phyloP scores from a whole-genome alignment of 345 rosid genomes.

The Passiflora organensis region DNA sequence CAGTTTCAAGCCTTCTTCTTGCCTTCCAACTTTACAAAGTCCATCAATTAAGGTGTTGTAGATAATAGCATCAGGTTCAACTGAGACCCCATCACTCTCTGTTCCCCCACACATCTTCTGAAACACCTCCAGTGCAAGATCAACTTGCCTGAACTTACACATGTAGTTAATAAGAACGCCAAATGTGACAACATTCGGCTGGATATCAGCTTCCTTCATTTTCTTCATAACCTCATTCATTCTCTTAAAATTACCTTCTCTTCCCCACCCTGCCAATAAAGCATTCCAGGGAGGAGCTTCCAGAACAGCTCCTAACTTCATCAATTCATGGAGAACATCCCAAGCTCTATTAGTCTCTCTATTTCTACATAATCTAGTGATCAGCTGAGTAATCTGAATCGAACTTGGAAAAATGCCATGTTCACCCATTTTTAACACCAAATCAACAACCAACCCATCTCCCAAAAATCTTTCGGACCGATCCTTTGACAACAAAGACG shows the following conservation, averaged over 20 bases:
- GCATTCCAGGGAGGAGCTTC: constrained; percentile 56
- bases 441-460: constrained; percentile 34
- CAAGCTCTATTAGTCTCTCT: constrained; percentile 37
- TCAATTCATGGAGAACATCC: constrained; percentile 39
- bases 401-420: constrained; percentile 45
- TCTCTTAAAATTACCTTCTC: constrained; percentile 34
- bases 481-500: constrained; percentile 25
- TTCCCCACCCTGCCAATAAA: constrained; percentile 51
- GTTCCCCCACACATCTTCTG: constrained; percentile 35
- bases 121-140: constrained; percentile 58
- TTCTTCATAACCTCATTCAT: constrained; percentile 48
- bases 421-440: constrained; percentile 42
- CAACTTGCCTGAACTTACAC: constrained; percentile 58
- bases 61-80: constrained; percentile 58
- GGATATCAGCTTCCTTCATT: constrained; percentile 51
- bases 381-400: constrained; percentile 38
- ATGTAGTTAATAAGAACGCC: constrained; percentile 56
- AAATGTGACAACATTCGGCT: constrained; percentile 53
- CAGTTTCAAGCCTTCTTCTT: constrained; percentile 56
- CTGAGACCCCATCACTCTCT: constrained; percentile 27
- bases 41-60: constrained; percentile 72
- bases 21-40: constrained; percentile 70
- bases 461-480: constrained; percentile 20
- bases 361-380: constrained; percentile 42
- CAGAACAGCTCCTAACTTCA: constrained; percentile 38